Conservation (phyloP, 2,329 filamentous ascomycete species). For the Fusarium goolgardi region DNA sequence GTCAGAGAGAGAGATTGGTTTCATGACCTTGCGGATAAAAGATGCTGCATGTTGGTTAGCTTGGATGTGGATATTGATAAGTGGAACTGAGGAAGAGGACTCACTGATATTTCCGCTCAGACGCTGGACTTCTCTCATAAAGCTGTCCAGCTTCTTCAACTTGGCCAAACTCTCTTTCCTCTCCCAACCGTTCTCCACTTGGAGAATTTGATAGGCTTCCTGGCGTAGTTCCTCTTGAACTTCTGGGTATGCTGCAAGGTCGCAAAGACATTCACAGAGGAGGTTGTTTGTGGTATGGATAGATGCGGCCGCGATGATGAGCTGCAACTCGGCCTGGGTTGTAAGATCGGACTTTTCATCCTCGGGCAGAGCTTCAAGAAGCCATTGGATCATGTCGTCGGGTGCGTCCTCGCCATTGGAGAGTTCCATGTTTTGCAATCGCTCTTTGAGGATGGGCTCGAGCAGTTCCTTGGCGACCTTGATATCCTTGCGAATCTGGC, state of each 20-base stretch:
- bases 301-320: constrained; percentile 58
- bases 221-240: constrained; percentile 61
- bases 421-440: constrained; percentile 56
- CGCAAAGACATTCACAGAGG: constrained; percentile 62
- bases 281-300: constrained; percentile 60
- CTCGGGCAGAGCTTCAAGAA: constrained; percentile 56
- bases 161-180: constrained; percentile 58
- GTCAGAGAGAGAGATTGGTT: constrained; percentile 59
- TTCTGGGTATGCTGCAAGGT: constrained; percentile 61
- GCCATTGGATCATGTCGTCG: constrained; percentile 60
- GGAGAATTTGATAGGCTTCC: constrained; percentile 59
- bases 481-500: constrained; percentile 59
- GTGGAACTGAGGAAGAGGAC: constrained; percentile 26
- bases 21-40: constrained; percentile 60
- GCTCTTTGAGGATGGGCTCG: constrained; percentile 59
- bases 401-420: constrained; percentile 52
- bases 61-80: background rate
- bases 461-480: constrained; percentile 57
- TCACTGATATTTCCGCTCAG: constrained; percentile 58
- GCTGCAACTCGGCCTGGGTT: constrained; percentile 57
- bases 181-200: constrained; percentile 56
- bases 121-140: constrained; percentile 59
- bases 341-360: constrained; percentile 54
- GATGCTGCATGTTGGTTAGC: constrained; percentile 51
- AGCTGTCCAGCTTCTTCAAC: constrained; percentile 61